phyloP scores from a whole-genome alignment of 2,329 filamentous ascomycete genomes.

The Calonectria fujianensis region DNA sequence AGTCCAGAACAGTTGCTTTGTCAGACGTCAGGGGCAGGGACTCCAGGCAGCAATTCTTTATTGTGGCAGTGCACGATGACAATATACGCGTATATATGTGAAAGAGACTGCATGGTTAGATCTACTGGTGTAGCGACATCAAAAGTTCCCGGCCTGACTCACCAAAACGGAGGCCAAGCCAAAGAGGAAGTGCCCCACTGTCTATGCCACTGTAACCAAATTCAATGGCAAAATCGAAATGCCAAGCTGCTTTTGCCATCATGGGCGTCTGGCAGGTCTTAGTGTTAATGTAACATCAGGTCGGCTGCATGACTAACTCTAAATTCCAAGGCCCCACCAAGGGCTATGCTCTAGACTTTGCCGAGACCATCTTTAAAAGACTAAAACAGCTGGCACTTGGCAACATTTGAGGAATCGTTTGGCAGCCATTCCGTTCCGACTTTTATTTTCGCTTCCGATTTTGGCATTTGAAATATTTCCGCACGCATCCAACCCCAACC shows the following conservation, averaged over 20 bases:
- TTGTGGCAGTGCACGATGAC: neutral
- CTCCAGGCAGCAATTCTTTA: constrained; percentile 12
- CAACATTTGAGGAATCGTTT: neutral
- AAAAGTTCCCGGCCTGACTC: constrained; percentile 2
- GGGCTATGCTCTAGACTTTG: neutral
- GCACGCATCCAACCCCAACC: neutral
- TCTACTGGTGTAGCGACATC: neutral
- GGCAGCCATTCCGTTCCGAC: neutral
- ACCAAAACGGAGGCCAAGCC: neutral
- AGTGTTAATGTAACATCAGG: neutral
- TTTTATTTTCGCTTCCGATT: neutral
- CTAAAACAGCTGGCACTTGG: neutral
- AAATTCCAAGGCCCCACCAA: neutral
- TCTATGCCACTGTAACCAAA: neutral
- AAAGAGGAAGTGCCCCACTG: neutral
- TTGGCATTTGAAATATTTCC: neutral
- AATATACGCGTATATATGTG: neutral
- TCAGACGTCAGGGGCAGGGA: neutral
- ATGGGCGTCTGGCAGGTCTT: neutral
- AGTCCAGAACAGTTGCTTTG: neutral
- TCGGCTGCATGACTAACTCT: neutral
- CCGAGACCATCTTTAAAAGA: neutral
- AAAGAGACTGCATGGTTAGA: no score
- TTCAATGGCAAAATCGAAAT: neutral
- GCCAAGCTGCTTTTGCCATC: neutral